Percentiles rank a stretch among this genome's conserved stretches.
These are phyloP conservation scores for Phytophthora pistaciae DNA, from an alignment of 352 stramenopile species.

Conservation along the genomic window DNA sequence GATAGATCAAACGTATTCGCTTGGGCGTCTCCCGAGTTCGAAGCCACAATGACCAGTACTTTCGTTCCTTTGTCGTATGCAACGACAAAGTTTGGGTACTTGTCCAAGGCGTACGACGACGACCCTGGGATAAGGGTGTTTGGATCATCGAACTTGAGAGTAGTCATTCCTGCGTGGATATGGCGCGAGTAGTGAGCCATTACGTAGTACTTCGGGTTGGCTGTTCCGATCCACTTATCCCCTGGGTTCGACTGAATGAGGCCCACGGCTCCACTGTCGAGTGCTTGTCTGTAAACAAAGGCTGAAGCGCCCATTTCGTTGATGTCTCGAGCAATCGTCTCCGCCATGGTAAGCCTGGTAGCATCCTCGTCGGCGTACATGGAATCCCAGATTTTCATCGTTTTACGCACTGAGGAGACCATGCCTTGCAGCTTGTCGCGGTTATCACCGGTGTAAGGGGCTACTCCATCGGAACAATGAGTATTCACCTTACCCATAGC, in stretches of 20 bases:
- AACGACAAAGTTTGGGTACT: slow-evolving; percentile 20
- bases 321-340: slow-evolving; percentile 53
- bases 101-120: slow-evolving; percentile 14
- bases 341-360: slow-evolving; percentile 45
- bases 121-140: slow-evolving; percentile 17
- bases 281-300: slow-evolving; percentile 61
- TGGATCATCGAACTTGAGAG: slow-evolving; percentile 11
- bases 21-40: slow-evolving; percentile 17
- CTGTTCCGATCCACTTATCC: slow-evolving; percentile 44
- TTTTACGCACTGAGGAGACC: slow-evolving; percentile 16
- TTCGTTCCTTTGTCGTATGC: slow-evolving; percentile 20
- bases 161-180: slow-evolving; percentile 30
- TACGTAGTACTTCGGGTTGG: slow-evolving; percentile 56
- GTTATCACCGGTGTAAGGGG: slow-evolving; percentile 41
- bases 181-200: slow-evolving; percentile 62
- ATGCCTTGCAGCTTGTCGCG: slow-evolving; percentile 41
- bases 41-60: slow-evolving; percentile 20
- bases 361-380: slow-evolving; percentile 51
- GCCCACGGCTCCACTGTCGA: slow-evolving; percentile 49
- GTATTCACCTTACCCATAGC: slow-evolving; percentile 52
- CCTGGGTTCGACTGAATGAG: slow-evolving; percentile 50
- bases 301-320: slow-evolving; percentile 51
- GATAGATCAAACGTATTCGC: slow-evolving; percentile 17
- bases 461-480: slow-evolving; percentile 47
- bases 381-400: slow-evolving; percentile 44